These are phyloP conservation scores for Tricholoma saponaceum DNA, from an alignment of 768 basidiomycete species.

Conservation along the genomic window DNA sequence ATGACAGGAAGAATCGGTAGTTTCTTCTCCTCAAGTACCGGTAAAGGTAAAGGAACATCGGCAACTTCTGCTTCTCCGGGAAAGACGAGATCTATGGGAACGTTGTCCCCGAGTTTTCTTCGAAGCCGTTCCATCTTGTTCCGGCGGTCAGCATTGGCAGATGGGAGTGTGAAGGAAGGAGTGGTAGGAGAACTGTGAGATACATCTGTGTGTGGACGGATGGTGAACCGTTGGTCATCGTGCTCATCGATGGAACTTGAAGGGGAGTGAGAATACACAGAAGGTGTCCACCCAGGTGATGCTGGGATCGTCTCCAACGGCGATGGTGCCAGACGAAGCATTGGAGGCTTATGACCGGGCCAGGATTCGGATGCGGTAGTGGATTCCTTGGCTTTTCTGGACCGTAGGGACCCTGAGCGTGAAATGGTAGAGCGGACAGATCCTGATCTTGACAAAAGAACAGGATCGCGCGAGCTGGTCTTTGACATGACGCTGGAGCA, in stretches of 20 bases:
- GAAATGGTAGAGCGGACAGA: slow-evolving; percentile 17
- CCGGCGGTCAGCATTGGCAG: slow-evolving; percentile 37
- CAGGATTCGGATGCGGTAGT: slow-evolving; percentile 8
- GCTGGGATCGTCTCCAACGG: slow-evolving; percentile 27
- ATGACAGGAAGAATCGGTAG: neutral
- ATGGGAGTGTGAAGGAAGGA: slow-evolving; percentile 37
- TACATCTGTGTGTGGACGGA: slow-evolving; percentile 18
- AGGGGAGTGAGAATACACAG: slow-evolving; percentile 6
- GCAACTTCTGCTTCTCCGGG: slow-evolving; percentile 18
- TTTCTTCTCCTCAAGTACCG: neutral
- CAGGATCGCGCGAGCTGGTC: neutral
- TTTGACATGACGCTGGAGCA: slow-evolving; percentile 7
- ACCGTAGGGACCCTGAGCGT: slow-evolving; percentile 5
- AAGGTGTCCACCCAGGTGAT: slow-evolving; percentile 18
- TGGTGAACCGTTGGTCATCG: slow-evolving; percentile 14
- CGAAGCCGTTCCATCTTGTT: slow-evolving; percentile 63
- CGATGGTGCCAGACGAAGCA: slow-evolving; percentile 18
- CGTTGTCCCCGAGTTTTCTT: slow-evolving; percentile 57
- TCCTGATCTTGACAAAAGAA: slow-evolving; percentile 7
- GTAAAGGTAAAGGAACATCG: neutral
- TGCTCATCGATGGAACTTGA: neutral
- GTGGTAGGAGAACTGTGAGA: slow-evolving; percentile 23
- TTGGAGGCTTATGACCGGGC: slow-evolving; percentile 9
- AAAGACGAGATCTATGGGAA: slow-evolving; percentile 61
- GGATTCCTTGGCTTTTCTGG: slow-evolving; percentile 16